Conservation (phyloP, 352 stramenopile species). For the Phytophthora ramorum region DNA sequence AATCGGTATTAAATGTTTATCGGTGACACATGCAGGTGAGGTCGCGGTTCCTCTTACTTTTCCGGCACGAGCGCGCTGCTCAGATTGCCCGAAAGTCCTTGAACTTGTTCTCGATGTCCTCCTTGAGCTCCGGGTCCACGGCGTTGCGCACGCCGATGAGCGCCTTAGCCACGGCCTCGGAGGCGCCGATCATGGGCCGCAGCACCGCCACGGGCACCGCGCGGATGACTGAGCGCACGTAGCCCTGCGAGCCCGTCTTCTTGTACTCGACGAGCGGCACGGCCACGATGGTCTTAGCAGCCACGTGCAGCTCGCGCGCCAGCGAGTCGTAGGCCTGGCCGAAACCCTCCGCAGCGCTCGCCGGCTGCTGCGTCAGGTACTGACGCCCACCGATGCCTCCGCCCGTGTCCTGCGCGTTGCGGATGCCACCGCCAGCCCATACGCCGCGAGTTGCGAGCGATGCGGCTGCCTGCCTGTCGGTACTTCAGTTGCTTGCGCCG, state of each 20-base stretch:
- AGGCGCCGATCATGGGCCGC: constrained; percentile 89
- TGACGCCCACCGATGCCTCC: constrained; percentile 83
- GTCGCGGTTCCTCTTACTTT: no score
- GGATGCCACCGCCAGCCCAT: constrained; percentile 84
- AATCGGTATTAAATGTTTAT: no score
- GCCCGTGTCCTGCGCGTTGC: constrained; percentile 69
- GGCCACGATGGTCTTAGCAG: constrained; percentile 89
- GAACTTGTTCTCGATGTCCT: constrained; percentile 93
- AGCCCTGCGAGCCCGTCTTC: constrained; percentile 89
- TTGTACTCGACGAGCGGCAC: constrained; percentile 92
- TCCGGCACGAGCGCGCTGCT: constrained; percentile 3
- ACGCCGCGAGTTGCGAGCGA: constrained; percentile 79
- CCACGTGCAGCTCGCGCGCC: constrained; percentile 82
- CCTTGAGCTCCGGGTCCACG: constrained; percentile 89
- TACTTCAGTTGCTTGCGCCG: constrained; percentile 83
- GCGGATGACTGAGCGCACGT: constrained; percentile 89
- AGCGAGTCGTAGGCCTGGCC: constrained; percentile 89
- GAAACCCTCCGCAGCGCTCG: constrained; percentile 81
- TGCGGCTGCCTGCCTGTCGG: constrained; percentile 76
- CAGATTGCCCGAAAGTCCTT: constrained; percentile 81
- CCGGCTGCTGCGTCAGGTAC: constrained; percentile 84
- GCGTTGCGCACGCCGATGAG: constrained; percentile 89
- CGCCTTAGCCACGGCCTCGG: constrained; percentile 85
- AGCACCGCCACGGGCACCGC: constrained; percentile 86
- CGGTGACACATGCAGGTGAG: no score